Conservation (phyloP, 805 yeast genomes). For the Jamesozyma gamospora region DNA sequence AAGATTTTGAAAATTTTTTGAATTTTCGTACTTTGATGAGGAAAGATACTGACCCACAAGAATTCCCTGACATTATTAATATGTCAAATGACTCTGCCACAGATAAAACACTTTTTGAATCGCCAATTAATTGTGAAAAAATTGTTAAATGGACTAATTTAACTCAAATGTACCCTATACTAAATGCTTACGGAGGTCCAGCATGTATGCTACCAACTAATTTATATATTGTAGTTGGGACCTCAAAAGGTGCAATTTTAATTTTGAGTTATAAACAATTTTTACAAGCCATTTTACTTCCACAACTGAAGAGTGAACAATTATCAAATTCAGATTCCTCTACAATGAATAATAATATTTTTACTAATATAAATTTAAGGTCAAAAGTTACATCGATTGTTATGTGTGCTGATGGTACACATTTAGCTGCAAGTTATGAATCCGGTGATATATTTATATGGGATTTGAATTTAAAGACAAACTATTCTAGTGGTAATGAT, state of each 20-base stretch:
- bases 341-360: neutral
- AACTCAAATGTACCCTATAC: slow-evolving; percentile 17
- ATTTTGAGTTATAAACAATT: slow-evolving; percentile 63
- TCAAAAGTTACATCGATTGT: slow-evolving; percentile 48
- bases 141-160: slow-evolving; percentile 13
- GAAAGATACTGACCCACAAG: neutral
- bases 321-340: neutral
- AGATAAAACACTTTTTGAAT: neutral
- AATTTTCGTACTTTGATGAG: neutral
- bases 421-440: slow-evolving; percentile 57
- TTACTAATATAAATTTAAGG: slow-evolving; percentile 10
- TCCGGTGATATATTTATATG: slow-evolving; percentile 61
- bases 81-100: neutral
- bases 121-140: slow-evolving; percentile 1
- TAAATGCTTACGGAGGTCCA: slow-evolving; percentile 42
- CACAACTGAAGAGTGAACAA: slow-evolving; percentile 5
- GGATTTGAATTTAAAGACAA: slow-evolving; percentile 36
- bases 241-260: slow-evolving; percentile 53
- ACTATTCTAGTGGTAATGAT: neutral
- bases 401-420: slow-evolving; percentile 59
- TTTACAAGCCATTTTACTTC: slow-evolving; percentile 32
- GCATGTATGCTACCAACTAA: slow-evolving; percentile 36
- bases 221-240: slow-evolving; percentile 51
- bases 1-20: neutral
- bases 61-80: neutral